Percentiles rank a stretch among this genome's conserved stretches.
Conservation (phyloP, 2,329 filamentous ascomycete species). For the Esteya vermicola region DNA sequence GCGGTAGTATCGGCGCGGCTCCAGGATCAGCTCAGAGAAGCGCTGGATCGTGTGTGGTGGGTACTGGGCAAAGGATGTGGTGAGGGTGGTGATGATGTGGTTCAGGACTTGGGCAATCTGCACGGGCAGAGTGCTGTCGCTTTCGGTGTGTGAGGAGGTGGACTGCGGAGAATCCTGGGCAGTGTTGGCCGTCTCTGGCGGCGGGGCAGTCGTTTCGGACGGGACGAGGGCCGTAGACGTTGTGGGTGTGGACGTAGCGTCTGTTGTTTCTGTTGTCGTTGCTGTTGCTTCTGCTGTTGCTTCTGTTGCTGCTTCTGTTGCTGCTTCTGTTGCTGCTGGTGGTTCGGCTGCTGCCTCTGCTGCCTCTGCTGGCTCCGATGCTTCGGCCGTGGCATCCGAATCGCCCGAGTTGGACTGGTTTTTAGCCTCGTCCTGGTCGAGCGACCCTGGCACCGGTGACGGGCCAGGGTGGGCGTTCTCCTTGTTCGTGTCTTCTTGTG, state of each 20-base stretch:
- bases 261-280: background rate
- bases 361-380: too few relatives aligned
- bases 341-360: too few relatives aligned
- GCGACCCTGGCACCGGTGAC: too few relatives aligned
- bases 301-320: too few relatives aligned
- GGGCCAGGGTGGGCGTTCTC: slow-evolving; percentile 40
- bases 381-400: too few relatives aligned
- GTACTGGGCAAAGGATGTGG: slow-evolving; percentile 51
- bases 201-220: slow-evolving; percentile 11
- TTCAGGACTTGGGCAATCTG: slow-evolving; percentile 48
- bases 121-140: slow-evolving; percentile 32
- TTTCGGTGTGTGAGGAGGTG: slow-evolving; percentile 1
- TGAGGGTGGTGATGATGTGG: slow-evolving; percentile 47
- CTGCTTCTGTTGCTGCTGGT: background rate
- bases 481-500: slow-evolving; percentile 49
- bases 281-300: background rate
- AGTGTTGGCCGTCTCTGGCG: slow-evolving; percentile 23
- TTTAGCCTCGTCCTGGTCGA: too few relatives aligned
- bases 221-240: background rate
- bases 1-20: slow-evolving; percentile 65
- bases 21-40: slow-evolving; percentile 70
- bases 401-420: too few relatives aligned
- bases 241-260: background rate
- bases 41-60: slow-evolving; percentile 91
- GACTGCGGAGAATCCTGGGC: slow-evolving; percentile 16